Conservation (phyloP, 345 rosid genomes). For the Citrus medica region DNA sequence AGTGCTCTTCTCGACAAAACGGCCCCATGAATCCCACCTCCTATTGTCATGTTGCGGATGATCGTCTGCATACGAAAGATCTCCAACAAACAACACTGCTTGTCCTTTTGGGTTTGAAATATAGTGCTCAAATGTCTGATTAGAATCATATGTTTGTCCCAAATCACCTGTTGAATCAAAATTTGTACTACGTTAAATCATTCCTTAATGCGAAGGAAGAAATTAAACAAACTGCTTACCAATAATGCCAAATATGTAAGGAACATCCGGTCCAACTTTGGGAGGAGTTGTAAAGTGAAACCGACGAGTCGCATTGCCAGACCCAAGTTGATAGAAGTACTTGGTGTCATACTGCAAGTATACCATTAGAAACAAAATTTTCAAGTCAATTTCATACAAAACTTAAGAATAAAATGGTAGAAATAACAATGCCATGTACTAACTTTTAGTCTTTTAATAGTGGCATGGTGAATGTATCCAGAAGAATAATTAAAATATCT, state of each 20-base stretch:
- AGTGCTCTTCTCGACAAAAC: conserved; percentile 30
- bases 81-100: conserved; percentile 32
- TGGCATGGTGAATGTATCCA: conserved; percentile 39
- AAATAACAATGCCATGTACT: neutral
- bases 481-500: conserved; percentile 28
- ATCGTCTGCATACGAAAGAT: conserved; percentile 39
- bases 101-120: conserved; percentile 19
- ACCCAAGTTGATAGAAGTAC: conserved; percentile 29
- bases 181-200: neutral
- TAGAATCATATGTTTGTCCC: conserved; percentile 36
- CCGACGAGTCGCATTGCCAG: conserved; percentile 11
- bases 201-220: neutral
- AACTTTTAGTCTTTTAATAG: conserved; percentile 26
- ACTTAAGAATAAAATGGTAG: too few relatives aligned
- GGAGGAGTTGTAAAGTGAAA: conserved; percentile 35
- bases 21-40: conserved; percentile 40
- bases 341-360: conserved; percentile 27
- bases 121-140: conserved; percentile 29
- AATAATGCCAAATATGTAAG: conserved; percentile 35
- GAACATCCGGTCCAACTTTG: conserved; percentile 34
- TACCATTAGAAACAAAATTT: neutral
- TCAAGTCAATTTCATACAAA: neutral
- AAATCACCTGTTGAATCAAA: conserved; percentile 28
- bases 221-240: conserved; percentile 10
- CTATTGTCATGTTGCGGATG: conserved; percentile 22